Evolutionary conservation across 2,329 filamentous ascomycete species (phyloP).

Genomic region (Hypomyces rosellus): DNA sequence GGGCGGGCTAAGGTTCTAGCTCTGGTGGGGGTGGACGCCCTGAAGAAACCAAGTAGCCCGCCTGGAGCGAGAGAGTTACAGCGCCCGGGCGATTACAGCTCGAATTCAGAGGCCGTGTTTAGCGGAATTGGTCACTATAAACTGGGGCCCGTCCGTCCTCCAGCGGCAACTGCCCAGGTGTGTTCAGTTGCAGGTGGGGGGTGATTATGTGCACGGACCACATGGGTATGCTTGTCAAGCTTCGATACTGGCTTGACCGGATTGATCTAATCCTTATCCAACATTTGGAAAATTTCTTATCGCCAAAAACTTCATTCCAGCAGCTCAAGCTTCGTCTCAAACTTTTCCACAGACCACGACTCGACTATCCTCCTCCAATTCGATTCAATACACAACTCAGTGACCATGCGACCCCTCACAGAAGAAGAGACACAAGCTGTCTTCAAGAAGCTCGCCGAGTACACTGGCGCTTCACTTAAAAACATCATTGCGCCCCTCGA

Average conservation of each 20-base stretch:
- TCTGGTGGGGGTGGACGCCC: too few relatives aligned
- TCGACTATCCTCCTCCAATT: neutral
- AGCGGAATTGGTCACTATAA: too few relatives aligned
- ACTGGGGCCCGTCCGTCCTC: too few relatives aligned
- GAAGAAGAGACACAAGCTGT: slow-evolving; percentile 74
- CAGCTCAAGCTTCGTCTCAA: neutral
- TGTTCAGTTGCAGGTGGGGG: neutral
- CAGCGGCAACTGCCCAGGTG: too few relatives aligned
- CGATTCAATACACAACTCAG: neutral
- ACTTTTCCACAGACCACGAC: neutral
- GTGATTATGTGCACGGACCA: neutral
- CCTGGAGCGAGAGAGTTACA: too few relatives aligned
- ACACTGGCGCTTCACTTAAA: slow-evolving; percentile 81
- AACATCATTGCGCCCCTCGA: slow-evolving; percentile 72
- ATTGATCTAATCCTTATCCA: neutral
- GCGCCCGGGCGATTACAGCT: too few relatives aligned
- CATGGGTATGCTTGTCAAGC: neutral
- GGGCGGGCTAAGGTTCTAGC: too few relatives aligned
- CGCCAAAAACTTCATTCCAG: neutral
- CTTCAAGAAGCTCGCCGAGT: slow-evolving; percentile 89
- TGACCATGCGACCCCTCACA: slow-evolving; percentile 71
- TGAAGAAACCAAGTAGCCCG: too few relatives aligned
- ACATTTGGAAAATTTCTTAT: neutral
- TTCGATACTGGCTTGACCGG: neutral
- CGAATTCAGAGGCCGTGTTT: too few relatives aligned